Percentiles rank a stretch among this genome's conserved stretches.
These are phyloP conservation scores for Verticillium nonalfalfae DNA, from an alignment of 2,329 filamentous ascomycete genomes.

Conservation along the genomic window DNA sequence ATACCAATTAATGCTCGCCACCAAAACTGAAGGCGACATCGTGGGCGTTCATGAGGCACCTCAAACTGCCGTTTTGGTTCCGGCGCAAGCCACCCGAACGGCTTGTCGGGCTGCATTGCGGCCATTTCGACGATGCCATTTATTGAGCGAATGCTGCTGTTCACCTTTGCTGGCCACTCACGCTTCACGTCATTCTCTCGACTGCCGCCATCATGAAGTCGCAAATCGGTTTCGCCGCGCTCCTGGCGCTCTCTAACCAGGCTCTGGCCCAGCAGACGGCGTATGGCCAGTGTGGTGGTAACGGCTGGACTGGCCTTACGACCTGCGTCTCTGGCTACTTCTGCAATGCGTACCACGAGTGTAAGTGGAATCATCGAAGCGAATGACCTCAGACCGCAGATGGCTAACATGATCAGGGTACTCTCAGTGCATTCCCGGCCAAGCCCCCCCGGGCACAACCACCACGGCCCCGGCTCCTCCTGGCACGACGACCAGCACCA, in stretches of 20 bases:
- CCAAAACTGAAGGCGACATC: background rate
- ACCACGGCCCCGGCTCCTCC: slow-evolving; percentile 1
- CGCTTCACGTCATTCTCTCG: background rate
- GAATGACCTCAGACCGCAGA: background rate
- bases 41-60: background rate
- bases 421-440: slow-evolving; percentile 9
- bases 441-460: background rate
- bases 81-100: background rate
- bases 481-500: background rate
- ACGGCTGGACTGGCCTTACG: slow-evolving; percentile 6
- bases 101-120: background rate
- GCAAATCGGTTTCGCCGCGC: slow-evolving; percentile 1
- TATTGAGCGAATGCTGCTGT: background rate
- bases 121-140: background rate
- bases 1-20: background rate
- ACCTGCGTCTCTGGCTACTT: slow-evolving; percentile 6
- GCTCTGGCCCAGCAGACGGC: slow-evolving; percentile 5
- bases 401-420: slow-evolving; percentile 2
- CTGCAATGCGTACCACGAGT: slow-evolving; percentile 5
- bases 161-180: background rate
- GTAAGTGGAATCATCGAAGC: background rate
- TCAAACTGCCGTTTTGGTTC: background rate
- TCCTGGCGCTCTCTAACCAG: slow-evolving; percentile 1
- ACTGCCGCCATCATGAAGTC: background rate
- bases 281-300: slow-evolving; percentile 9